Base-by-base conservation (phyloP, 108 stramenopile genomes). In the Epithemia pelagica region DNA sequence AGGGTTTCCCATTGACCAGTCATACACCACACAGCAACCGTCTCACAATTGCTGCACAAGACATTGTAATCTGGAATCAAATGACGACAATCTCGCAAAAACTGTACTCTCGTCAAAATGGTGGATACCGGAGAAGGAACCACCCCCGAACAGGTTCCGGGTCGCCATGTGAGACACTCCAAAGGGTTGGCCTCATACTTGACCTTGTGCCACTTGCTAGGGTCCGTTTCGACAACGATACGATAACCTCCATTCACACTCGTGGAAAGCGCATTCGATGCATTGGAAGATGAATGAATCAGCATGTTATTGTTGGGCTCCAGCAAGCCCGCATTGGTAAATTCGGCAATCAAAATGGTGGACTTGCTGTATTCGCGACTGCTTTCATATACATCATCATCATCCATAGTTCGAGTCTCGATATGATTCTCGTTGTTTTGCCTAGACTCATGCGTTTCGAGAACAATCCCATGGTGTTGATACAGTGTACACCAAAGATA, bases 381-480 rank as follows among this genome's bases (percentile, higher is more conserved):
- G 37, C 37, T 15, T 46, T 5, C 5, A 15, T 15, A 46, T 10
- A 5, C 15, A 46, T 15, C 37, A 46, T 46, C 37, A 5, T 46
- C 37, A 15, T 46, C 37, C n/a, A n/a, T n/a, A n/a, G n/a, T n/a
- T n/a, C n/a, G n/a, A n/a, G n/a, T n/a, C n/a, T n/a, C n/a, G n/a
- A n/a, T n/a, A n/a, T n/a, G n/a, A n/a, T n/a, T n/a, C n/a, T n/a
- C n/a, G 5, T 15, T 46, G 15, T 46, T 46, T 15, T 46, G 37
- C 5, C 37, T 5, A 15, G 10, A 46, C 37, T 5, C 37, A 46
- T 46, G 15, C 10, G 37, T 46, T 15, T 46, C 54, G 20, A 79
- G 51, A 54, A 79, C 74, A 54, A 79, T 79, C 28, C 71, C 78
- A 64, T 79, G 78, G 54, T 79, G 78, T 54, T 79, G 78, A 54